These are phyloP conservation scores for Talaromyces sp. DNA, from an alignment of 2,329 filamentous ascomycete genomes.

Conservation along the genomic window DNA sequence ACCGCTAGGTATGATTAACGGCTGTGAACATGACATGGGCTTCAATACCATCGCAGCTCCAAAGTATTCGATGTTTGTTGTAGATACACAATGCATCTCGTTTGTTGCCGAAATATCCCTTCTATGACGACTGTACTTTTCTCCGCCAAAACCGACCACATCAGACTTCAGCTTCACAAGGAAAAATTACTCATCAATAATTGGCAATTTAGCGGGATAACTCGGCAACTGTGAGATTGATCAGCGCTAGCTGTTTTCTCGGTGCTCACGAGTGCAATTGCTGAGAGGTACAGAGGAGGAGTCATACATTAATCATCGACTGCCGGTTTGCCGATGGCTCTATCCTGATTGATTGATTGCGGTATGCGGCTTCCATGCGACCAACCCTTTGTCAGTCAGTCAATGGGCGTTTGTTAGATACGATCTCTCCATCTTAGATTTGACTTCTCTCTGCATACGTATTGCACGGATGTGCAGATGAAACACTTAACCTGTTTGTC, in stretches of 20 bases:
- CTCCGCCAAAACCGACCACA: not conserved
- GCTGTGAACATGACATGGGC: not conserved
- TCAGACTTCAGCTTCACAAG: not conserved
- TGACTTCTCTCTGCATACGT: not conserved
- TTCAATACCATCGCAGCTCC: not conserved
- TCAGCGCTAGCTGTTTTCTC: not conserved
- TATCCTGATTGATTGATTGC: not conserved
- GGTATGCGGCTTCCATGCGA: not conserved
- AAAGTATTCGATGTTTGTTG: not conserved
- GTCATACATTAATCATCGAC: not conserved
- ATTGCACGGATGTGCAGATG: not conserved
- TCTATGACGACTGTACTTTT: conserved; percentile 2
- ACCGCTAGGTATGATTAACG: not conserved
- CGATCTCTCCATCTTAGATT: not conserved
- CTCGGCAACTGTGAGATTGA: not conserved
- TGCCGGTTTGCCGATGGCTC: conserved; percentile 6
- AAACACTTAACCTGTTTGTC: not conserved
- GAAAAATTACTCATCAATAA: not conserved
- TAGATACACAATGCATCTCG: not conserved
- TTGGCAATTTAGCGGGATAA: not conserved
- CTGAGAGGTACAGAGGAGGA: not conserved
- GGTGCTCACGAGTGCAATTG: not conserved
- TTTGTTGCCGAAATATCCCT: not conserved
- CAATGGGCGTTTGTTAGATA: not conserved
- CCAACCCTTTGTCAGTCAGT: not conserved